Evolutionary conservation across 192 early-diverging fungal genomes (phyloP), one percentile per base, ranked within the genome.

Genomic region (Entomortierella lignicola): DNA sequence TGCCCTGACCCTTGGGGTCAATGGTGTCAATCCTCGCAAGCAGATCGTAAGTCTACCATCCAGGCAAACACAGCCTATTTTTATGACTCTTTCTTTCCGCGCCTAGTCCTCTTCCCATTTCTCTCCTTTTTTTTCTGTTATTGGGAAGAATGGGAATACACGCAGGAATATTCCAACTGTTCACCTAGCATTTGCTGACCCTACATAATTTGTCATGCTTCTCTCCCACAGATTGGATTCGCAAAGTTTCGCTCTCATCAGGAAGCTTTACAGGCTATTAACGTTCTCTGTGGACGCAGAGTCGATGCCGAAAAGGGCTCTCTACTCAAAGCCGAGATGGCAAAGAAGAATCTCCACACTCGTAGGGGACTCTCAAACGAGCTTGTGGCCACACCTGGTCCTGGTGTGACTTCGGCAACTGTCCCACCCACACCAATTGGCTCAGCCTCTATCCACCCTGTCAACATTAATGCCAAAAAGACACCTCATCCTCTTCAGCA

Each of bases 331-430:
- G 98, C 97, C 1, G 97, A 99, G 73, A 95, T 99, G 94, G 98
- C 98, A 37, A 98, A 98, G 77, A 99, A 98, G 87, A 98, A 99
- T 72, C 86, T 99, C 58, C 95, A 97, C 84, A 96, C 94, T 56
- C 94, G 93, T 68, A 90, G 96, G 53, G 93, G 92, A 7, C 81
- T 91, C 37, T 91, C 91, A 29, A 89, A 82, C 44, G 75, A 83
- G 55, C 67, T 80, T 7, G 75, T 71, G 1, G 55, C 66, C 34
- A 73, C 70, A 18, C 74, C 65, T 43, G 66, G 68, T 17, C 47
- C 56, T 34, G 44, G 34, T 43, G 8, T 65, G 42, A 69, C 67
- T 8, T 63, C 66, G 3, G 44, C 63, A 2, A 10, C 71, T 2
- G 64, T 74, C 57, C 63, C 66, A 18, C 67, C 70, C 25, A 61